Percentiles rank a stretch among this genome's conserved stretches.
These are phyloP conservation scores for Myxozyma udenii DNA, from an alignment of 805 yeast genomes.

Conservation along the genomic window DNA sequence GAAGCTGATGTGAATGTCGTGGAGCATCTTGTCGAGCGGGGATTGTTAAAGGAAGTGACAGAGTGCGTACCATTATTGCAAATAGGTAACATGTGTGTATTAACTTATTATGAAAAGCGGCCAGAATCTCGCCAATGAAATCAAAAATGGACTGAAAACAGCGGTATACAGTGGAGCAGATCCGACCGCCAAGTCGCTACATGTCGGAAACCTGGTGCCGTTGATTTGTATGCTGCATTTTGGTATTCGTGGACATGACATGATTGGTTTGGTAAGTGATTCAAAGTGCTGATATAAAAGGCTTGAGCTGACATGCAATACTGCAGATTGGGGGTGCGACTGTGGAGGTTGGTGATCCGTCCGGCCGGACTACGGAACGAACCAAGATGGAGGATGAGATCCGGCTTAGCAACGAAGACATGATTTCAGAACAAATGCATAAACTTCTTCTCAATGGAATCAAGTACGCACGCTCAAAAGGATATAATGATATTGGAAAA, in stretches of 20 bases:
- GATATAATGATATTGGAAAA: constrained; percentile 40
- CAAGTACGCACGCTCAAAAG: constrained; percentile 56
- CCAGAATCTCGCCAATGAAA: constrained; percentile 4
- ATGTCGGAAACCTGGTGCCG: constrained; percentile 87
- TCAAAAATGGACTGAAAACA: constrained; percentile 9
- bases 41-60: constrained; percentile 15
- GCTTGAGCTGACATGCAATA: neutral
- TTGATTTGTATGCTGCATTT: constrained; percentile 81
- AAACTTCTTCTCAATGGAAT: constrained; percentile 60
- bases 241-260: constrained; percentile 70
- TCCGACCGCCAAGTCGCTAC: constrained; percentile 87
- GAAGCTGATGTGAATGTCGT: constrained; percentile 1
- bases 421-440: constrained; percentile 61
- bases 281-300: too few species aligned
- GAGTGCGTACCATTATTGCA: constrained; percentile 3
- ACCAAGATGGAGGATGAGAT: constrained; percentile 50
- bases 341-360: constrained; percentile 94
- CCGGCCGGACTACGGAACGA: constrained; percentile 82
- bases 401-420: constrained; percentile 54
- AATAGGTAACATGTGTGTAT: too few species aligned
- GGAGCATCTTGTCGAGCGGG: constrained; percentile 14
- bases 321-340: constrained; percentile 78
- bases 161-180: constrained; percentile 88
- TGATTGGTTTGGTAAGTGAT: constrained; percentile 64
- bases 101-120: constrained; percentile 1